These are phyloP conservation scores for Leptographium procerum DNA, from an alignment of 2,329 filamentous ascomycete genomes.

Conservation along the genomic window DNA sequence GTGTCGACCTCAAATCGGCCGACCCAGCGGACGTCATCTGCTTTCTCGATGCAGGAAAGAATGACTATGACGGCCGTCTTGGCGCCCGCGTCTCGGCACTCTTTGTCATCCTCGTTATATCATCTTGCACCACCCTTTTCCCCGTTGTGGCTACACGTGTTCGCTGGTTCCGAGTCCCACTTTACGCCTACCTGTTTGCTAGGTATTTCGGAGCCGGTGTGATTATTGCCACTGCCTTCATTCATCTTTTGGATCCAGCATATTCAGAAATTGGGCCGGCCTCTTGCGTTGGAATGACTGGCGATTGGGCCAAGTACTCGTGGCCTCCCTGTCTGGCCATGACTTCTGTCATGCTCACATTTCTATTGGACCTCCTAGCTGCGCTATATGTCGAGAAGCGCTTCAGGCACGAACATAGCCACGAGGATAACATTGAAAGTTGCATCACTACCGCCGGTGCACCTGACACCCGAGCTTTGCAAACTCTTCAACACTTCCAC, in stretches of 20 bases:
- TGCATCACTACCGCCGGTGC: slow-evolving; percentile 28
- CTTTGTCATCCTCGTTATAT: slow-evolving; percentile 62
- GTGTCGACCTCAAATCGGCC: slow-evolving; percentile 30
- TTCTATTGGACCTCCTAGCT: slow-evolving; percentile 77
- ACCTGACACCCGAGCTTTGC: not conserved
- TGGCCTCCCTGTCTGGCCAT: slow-evolving; percentile 78
- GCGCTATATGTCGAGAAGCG: slow-evolving; percentile 56
- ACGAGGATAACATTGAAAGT: slow-evolving; percentile 34
- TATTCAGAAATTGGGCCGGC: slow-evolving; percentile 51
- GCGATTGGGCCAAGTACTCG: slow-evolving; percentile 53
- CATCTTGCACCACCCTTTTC: slow-evolving; percentile 48
- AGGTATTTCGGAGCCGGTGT: slow-evolving; percentile 93
- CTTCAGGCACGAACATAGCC: slow-evolving; percentile 37
- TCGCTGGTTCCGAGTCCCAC: slow-evolving; percentile 42
- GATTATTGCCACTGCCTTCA: slow-evolving; percentile 86
- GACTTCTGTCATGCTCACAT: slow-evolving; percentile 79
- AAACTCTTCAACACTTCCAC: slow-evolving; percentile 45
- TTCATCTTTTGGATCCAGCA: slow-evolving; percentile 76
- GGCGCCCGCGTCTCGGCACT: slow-evolving; percentile 60
- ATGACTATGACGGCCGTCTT: slow-evolving; percentile 46
- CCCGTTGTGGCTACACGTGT: slow-evolving; percentile 55
- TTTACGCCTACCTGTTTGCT: slow-evolving; percentile 63
- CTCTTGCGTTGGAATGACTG: slow-evolving; percentile 33
- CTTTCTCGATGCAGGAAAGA: slow-evolving; percentile 30
- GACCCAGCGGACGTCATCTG: slow-evolving; percentile 35